These are phyloP conservation scores for Microcyclospora pomicola DNA, from an alignment of 2,329 filamentous ascomycete genomes.

Conservation along the genomic window DNA sequence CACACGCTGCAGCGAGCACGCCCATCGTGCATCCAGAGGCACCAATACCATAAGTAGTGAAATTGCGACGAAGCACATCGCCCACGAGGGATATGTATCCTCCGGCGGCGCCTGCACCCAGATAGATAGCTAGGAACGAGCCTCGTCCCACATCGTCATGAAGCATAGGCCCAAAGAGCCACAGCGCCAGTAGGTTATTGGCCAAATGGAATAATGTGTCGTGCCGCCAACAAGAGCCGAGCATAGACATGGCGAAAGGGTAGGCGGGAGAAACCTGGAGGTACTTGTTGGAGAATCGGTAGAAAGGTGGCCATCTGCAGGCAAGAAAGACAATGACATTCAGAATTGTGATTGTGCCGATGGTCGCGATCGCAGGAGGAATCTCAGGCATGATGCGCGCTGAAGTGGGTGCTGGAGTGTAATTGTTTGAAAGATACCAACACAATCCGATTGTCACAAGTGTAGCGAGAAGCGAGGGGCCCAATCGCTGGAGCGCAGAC, in stretches of 20 bases:
- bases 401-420: constrained; percentile 34
- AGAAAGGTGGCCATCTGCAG: constrained; percentile 53
- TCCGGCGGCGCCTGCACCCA: constrained; percentile 44
- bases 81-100: constrained; percentile 44
- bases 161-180: constrained; percentile 50
- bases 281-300: constrained; percentile 53
- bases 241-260: constrained; percentile 46
- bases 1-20: constrained; percentile 43
- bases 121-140: constrained; percentile 54
- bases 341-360: constrained; percentile 45
- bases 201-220: constrained; percentile 46
- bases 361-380: constrained; percentile 49
- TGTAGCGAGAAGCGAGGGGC: constrained; percentile 30
- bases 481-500: constrained; percentile 27
- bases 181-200: constrained; percentile 52
- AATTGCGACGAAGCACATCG: constrained; percentile 30
- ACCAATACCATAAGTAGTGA: constrained; percentile 44
- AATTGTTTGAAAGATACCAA: constrained; percentile 34
- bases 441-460: constrained; percentile 25
- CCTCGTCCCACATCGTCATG: constrained; percentile 59
- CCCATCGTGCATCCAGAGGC: constrained; percentile 53
- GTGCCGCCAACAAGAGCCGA: constrained; percentile 59
- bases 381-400: constrained; percentile 47
- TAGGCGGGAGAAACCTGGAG: constrained; percentile 52
- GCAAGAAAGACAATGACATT: constrained; percentile 44